A percentile compares a stretch with the other conserved stretches of the same genome.
Evolutionary conservation across 306 rosid genomes (phyloP).

Genomic region (Oxytropis ochrocephala): DNA sequence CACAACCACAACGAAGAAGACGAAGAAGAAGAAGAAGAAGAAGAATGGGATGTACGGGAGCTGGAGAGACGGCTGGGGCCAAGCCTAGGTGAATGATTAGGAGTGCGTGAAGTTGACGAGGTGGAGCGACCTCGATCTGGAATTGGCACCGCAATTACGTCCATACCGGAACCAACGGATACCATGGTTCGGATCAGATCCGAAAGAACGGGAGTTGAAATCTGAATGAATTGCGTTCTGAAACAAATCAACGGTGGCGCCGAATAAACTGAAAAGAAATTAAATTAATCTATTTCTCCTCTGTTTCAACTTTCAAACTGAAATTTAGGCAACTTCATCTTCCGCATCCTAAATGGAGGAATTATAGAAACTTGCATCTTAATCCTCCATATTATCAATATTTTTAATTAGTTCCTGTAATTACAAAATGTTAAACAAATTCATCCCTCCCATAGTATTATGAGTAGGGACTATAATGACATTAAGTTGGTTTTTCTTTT

Average conservation of each 20-base stretch:
- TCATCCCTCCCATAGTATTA: too few species aligned
- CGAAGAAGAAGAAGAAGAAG: slow-evolving; percentile 13
- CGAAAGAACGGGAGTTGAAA: neutral
- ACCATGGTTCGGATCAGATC: slow-evolving; percentile 35
- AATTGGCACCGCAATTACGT: neutral
- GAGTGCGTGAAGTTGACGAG: slow-evolving; percentile 39
- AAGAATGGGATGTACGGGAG: slow-evolving; percentile 33
- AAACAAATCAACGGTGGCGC: neutral
- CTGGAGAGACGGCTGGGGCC: slow-evolving; percentile 57
- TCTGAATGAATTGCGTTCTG: neutral
- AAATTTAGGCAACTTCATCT: neutral
- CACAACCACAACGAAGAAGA: slow-evolving; percentile 23
- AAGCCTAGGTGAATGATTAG: slow-evolving; percentile 45
- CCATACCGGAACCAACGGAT: neutral
- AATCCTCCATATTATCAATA: too few species aligned
- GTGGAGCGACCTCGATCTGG: slow-evolving; percentile 37
- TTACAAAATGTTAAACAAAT: too few species aligned
- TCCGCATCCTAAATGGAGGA: too few species aligned
- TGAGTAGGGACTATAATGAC: too few species aligned
- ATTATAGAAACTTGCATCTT: too few species aligned
- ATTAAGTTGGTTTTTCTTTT: too few species aligned
- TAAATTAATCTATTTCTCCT: neutral
- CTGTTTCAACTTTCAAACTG: neutral
- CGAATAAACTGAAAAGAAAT: neutral
- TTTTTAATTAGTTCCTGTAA: too few species aligned